These are phyloP conservation scores for Diospyros lotus DNA, from an alignment of 148 eudicot genomes.

Conservation along the genomic window DNA sequence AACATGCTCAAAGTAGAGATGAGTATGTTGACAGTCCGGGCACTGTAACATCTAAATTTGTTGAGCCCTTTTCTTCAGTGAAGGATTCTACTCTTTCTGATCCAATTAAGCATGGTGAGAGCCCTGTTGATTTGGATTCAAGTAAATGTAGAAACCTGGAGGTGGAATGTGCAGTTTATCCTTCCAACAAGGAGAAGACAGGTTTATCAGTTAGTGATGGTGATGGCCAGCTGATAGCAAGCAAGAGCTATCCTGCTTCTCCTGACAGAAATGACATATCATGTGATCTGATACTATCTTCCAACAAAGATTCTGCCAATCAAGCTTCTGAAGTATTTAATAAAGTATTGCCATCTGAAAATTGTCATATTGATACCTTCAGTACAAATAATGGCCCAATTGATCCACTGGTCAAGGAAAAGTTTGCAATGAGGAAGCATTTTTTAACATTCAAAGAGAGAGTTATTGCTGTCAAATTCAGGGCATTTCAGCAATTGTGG, in stretches of 20 bases:
- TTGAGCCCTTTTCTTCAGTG: conserved; percentile 25
- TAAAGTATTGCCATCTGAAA: conserved; percentile 47
- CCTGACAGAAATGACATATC: conserved; percentile 18
- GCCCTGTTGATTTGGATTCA: conserved; percentile 11
- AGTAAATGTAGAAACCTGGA: conserved; percentile 15
- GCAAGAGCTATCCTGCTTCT: conserved; percentile 5
- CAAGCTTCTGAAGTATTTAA: conserved; percentile 46
- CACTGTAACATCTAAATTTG: conserved; percentile 64
- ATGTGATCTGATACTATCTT: conserved; percentile 38
- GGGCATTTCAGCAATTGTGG: conserved; percentile 68
- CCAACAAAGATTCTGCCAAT: conserved; percentile 54
- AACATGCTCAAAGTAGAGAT: conserved; percentile 25
- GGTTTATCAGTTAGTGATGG: conserved; percentile 22
- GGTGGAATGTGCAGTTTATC: conserved; percentile 14
- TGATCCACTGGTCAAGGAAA: conserved; percentile 37
- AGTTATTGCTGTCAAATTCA: conserved; percentile 57
- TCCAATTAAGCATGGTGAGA: conserved; percentile 1
- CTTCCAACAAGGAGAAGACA: conserved; percentile 18
- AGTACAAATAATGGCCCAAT: conserved; percentile 15
- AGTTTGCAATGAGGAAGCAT: conserved; percentile 46
- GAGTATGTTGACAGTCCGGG: conserved; percentile 66
- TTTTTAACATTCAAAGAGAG: conserved; percentile 61
- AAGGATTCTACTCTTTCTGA: conserved; percentile 17
- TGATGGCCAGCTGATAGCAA: conserved; percentile 13
- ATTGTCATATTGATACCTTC: conserved; percentile 12